A percentile compares a stretch with the other conserved stretches of the same genome.
phyloP scores from a whole-genome alignment of 208 protist species.

The Leishmania aethiopica region DNA sequence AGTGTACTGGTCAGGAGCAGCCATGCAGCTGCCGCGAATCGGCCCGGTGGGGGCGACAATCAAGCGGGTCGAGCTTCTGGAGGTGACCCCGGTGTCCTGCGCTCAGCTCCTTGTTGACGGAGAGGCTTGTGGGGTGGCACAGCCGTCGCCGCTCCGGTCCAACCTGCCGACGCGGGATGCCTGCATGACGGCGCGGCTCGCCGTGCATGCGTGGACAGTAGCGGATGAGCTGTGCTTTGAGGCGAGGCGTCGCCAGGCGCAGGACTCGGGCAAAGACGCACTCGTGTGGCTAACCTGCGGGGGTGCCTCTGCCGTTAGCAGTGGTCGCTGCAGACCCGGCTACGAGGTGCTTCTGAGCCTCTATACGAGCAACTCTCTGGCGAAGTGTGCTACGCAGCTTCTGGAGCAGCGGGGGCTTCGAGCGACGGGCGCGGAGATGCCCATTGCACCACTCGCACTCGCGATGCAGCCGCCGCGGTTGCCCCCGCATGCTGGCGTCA shows the following conservation, averaged over 20 bases:
- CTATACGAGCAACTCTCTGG: conserved; percentile 20
- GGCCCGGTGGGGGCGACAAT: conserved; percentile 31
- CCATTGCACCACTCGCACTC: not conserved
- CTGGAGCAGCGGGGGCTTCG: not conserved
- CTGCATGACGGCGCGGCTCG: conserved; percentile 13
- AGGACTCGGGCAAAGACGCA: conserved; percentile 7
- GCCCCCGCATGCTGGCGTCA: not conserved
- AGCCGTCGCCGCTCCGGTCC: not conserved
- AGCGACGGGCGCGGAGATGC: not conserved
- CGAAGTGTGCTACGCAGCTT: conserved; percentile 1
- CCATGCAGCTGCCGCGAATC: conserved; percentile 33
- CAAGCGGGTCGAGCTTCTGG: conserved; percentile 31
- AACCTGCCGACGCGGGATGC: not conserved
- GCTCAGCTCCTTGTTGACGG: not conserved
- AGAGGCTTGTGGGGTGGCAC: not conserved
- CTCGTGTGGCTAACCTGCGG: conserved; percentile 16
- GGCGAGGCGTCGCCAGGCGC: conserved; percentile 7
- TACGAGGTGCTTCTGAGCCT: conserved; percentile 19
- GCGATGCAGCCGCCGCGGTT: not conserved
- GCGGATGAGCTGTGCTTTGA: conserved; percentile 21
- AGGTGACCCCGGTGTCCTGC: conserved; percentile 15
- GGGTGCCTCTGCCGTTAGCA: conserved; percentile 1
- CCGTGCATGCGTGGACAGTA: conserved; percentile 15
- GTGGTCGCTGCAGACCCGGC: not conserved
- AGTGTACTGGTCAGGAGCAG: conserved; percentile 29